Base-by-base conservation (phyloP, 2,329 filamentous ascomycete genomes). In the Lachnellula arida region DNA sequence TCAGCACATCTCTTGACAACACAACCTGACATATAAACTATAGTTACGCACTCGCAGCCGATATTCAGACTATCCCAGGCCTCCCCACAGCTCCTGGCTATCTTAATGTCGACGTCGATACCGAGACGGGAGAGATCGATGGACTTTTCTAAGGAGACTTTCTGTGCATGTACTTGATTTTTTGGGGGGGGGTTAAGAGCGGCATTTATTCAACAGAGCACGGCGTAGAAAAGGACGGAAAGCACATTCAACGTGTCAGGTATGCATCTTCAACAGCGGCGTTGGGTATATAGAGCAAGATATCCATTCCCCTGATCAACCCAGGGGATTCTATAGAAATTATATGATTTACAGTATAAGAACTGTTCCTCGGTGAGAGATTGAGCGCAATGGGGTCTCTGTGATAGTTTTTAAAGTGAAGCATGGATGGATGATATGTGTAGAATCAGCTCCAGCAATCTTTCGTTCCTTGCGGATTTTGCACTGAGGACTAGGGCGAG, bases 61-160 rank as follows among this genome's bases (percentile, higher is more conserved):
- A 99, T 70, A 97, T 99, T 63, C 94, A 97, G 78, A 99, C 94
- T 1, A 99, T 99, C 62, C 94, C 94, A 14, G 94, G 94, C 59
- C 78, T 99, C 62, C 93, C 93, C 9, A 97, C 94, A 8, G 93
- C 93, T 19, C 94, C 93, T 8, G 94, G 94, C 11, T 97, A 97
- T 71, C 78, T 97, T 60, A 97, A 97, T 67, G 92, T 97, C 46
- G 93, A 97, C 64, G 86, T 88, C 39, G 87, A 93, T 66, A 75
- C 79, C 5, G 87, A 91, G 76, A 92, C 87, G n/a, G 89, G 89
- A 53, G 88, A 93, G 75, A 90, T 93, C 62, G 85, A 90, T 56
- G 89, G 94, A 5, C 81, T 99, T 55, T 99, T 97, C 74, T 99
- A 91, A 64, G 61, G 46, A 44, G 39, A 19, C 8, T 25, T 49